Conservation (phyloP, 1,284 basidiomycete species). For the Ganoderma sinense region DNA sequence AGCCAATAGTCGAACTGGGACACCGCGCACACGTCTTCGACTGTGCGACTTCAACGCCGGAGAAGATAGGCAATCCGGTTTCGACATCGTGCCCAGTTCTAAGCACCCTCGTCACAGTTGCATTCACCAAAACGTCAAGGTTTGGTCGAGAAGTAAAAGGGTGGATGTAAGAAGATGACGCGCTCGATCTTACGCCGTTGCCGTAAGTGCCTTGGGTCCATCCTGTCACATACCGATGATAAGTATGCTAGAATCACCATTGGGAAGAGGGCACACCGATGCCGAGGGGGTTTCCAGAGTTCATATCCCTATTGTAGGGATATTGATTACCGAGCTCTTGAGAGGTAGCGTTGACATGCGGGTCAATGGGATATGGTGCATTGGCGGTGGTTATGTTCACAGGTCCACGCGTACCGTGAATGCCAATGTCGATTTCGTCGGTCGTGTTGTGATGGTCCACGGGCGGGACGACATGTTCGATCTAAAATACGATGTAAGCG, state of each 20-base stretch:
- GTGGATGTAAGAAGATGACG: conserved; percentile 41
- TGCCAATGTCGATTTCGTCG: conserved; percentile 20
- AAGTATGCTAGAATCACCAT: neutral
- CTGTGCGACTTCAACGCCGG: conserved; percentile 43
- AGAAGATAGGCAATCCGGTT: conserved; percentile 36
- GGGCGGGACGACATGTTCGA: conserved; percentile 29
- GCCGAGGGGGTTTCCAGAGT: conserved; percentile 46
- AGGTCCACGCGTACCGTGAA: conserved; percentile 37
- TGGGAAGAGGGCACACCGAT: conserved; percentile 40
- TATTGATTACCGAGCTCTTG: conserved; percentile 42
- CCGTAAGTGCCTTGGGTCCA: conserved; percentile 39
- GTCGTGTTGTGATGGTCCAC: conserved; percentile 28
- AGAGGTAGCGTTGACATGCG: conserved; percentile 41
- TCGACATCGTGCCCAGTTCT: conserved; percentile 29
- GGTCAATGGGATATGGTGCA: conserved; percentile 41
- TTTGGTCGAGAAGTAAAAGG: conserved; percentile 44
- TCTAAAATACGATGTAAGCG: conserved; percentile 6
- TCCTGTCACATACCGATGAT: conserved; percentile 31
- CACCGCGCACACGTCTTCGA: conserved; percentile 27
- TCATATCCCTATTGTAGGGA: conserved; percentile 49
- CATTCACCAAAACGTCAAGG: conserved; percentile 50
- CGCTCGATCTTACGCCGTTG: conserved; percentile 39
- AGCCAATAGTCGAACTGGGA: neutral
- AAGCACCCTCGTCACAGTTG: conserved; percentile 48
- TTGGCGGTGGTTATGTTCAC: conserved; percentile 44